A percentile compares a stretch with the other conserved stretches of the same genome.
phyloP scores from a whole-genome alignment of 1,284 basidiomycete genomes.

The Bondarzewia mesenterica region DNA sequence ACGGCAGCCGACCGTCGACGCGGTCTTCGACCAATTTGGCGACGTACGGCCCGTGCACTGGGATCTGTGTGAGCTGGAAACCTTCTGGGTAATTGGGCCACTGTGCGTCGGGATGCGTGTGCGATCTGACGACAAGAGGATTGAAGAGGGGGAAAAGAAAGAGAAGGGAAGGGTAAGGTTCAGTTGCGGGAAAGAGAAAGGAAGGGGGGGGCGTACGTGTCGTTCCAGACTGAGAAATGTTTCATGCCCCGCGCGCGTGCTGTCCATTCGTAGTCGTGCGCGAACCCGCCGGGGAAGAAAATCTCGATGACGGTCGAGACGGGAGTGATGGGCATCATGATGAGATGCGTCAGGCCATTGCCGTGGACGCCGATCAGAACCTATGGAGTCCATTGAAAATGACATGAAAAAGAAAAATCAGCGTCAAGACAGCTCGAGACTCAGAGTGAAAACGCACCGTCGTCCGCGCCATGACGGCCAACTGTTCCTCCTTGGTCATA shows the following conservation, averaged over 20 bases:
- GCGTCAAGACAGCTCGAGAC: no score
- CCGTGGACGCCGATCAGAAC: conserved; percentile 76
- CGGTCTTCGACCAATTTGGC: conserved; percentile 53
- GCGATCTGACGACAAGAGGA: conserved; percentile 19
- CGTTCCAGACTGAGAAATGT: conserved; percentile 76
- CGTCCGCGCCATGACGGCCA: conserved; percentile 52
- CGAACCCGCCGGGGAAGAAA: conserved; percentile 72
- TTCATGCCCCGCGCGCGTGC: conserved; percentile 61
- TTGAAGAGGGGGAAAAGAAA: conserved; percentile 19
- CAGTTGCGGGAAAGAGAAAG: background rate
- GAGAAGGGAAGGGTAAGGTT: conserved; percentile 1
- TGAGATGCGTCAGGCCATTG: conserved; percentile 70
- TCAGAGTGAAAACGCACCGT: conserved; percentile 51
- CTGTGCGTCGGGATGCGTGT: conserved; percentile 42
- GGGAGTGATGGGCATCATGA: conserved; percentile 67
- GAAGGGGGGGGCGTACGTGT: conserved; percentile 39
- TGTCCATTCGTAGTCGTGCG: conserved; percentile 77
- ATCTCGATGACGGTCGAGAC: conserved; percentile 74
- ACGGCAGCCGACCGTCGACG: conserved; percentile 26
- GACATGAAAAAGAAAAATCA: background rate
- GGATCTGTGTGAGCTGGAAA: conserved; percentile 67
- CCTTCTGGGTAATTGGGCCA: conserved; percentile 62
- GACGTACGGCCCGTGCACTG: conserved; percentile 50
- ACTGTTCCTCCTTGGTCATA: conserved; percentile 65
- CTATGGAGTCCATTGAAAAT: conserved; percentile 23